phyloP scores from a whole-genome alignment of 2,329 filamentous ascomycete genomes.

The Pseudogymnoascus sp. region DNA sequence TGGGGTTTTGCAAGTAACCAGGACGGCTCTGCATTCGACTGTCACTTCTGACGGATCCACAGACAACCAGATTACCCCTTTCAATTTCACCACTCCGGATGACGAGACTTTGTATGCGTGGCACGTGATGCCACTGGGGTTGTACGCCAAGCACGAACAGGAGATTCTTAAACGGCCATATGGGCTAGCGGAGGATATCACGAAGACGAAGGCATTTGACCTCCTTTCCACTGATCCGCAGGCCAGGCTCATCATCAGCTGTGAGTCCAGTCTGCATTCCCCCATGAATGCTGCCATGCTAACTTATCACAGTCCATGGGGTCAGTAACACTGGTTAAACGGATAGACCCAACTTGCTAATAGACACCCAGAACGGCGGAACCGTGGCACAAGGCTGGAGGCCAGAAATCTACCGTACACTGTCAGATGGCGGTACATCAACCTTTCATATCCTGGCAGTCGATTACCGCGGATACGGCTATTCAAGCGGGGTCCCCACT shows the following conservation, averaged over 20 bases:
- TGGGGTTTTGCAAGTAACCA: constrained; percentile 76
- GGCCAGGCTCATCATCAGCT: constrained; percentile 54
- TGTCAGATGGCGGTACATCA: constrained; percentile 61
- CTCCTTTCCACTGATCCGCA: constrained; percentile 55
- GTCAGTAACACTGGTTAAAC: constrained; percentile 35
- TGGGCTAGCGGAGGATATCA: constrained; percentile 39
- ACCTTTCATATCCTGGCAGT: constrained; percentile 75
- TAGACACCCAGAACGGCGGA: constrained; percentile 60
- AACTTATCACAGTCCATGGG: constrained; percentile 46
- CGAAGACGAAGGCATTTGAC: constrained; percentile 47
- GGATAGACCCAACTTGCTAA: neutral
- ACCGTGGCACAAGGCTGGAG: constrained; percentile 73
- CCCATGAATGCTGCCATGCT: constrained; percentile 27
- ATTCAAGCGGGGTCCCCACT: constrained; percentile 68
- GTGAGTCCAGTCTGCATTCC: constrained; percentile 33
- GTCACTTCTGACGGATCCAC: constrained; percentile 1
- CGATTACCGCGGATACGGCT: constrained; percentile 84
- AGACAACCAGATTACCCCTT: constrained; percentile 86
- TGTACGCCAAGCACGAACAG: constrained; percentile 65
- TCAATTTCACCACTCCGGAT: constrained; percentile 66
- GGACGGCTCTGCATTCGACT: neutral
- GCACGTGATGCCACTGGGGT: constrained; percentile 75
- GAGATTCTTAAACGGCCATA: constrained; percentile 43
- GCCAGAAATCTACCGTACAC: constrained; percentile 65
- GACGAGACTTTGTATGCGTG: constrained; percentile 75